Evolutionary conservation across 2,329 filamentous ascomycete species (phyloP).

Genomic region (Orbilia quercus): DNA sequence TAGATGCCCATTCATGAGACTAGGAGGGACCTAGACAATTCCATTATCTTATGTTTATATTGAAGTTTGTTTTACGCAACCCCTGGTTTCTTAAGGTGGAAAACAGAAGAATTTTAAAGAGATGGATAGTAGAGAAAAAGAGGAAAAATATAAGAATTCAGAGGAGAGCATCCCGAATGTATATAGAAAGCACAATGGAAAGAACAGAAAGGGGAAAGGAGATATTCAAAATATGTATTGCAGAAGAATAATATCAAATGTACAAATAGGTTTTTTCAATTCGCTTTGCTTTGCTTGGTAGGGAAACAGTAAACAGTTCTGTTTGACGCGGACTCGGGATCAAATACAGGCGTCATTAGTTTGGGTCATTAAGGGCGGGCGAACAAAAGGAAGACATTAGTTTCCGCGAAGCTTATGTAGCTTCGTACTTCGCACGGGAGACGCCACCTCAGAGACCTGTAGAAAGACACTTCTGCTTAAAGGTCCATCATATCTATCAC

Average conservation of each 20-base stretch:
- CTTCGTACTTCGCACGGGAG: background rate
- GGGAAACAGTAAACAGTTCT: too few relatives aligned
- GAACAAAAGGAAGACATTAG: background rate
- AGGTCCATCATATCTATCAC: conserved; percentile 54
- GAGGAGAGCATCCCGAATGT: background rate
- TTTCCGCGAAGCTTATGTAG: background rate
- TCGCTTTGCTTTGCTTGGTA: conserved; percentile 21
- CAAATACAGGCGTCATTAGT: background rate
- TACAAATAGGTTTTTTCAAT: background rate
- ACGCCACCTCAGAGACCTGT: too few relatives aligned
- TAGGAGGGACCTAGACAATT: too few relatives aligned
- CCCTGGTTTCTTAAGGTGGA: background rate
- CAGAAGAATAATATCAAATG: conserved; percentile 6
- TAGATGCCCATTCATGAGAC: too few relatives aligned
- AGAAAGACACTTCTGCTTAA: conserved; percentile 1
- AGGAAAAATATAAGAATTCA: conserved; percentile 8
- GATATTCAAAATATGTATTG: conserved; percentile 24
- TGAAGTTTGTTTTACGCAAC: background rate
- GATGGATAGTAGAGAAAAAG: background rate
- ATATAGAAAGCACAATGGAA: background rate
- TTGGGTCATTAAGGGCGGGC: background rate
- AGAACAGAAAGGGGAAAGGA: background rate
- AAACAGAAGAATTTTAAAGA: background rate
- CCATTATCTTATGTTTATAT: too few relatives aligned
- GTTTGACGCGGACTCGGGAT: background rate